Conservation (phyloP, 768 basidiomycete genomes). For the Hericium coralloides region DNA sequence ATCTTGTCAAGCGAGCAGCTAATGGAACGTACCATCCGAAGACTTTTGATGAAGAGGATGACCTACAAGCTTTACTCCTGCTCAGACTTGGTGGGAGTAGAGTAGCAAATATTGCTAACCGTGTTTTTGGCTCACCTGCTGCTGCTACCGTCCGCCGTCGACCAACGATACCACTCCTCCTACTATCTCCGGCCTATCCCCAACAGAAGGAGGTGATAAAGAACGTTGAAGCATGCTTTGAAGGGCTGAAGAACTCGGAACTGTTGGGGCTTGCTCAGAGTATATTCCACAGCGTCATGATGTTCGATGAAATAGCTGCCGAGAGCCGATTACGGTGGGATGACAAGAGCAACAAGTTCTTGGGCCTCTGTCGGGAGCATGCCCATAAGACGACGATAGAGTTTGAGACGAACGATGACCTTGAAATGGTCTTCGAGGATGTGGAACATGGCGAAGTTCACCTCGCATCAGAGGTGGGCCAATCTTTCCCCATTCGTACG, state of each 20-base stretch:
- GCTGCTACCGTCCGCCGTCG: background rate
- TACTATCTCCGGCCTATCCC: background rate
- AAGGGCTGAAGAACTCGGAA: background rate
- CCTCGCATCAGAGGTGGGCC: background rate
- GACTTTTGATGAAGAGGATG: background rate
- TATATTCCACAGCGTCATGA: background rate
- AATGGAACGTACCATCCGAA: background rate
- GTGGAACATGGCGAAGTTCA: background rate
- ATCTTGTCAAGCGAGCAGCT: background rate
- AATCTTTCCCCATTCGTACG: background rate
- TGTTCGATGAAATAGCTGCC: background rate
- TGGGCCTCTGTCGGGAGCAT: slow-evolving; percentile 2
- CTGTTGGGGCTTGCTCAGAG: background rate
- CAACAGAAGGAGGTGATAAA: background rate
- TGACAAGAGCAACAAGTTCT: background rate
- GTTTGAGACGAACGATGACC: background rate
- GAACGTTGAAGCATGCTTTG: background rate
- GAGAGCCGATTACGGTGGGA: background rate
- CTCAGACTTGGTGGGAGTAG: background rate
- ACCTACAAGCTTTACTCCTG: background rate
- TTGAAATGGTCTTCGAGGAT: background rate
- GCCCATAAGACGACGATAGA: background rate
- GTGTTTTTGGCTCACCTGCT: background rate
- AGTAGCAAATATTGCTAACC: background rate
- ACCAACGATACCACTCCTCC: background rate